phyloP scores from a whole-genome alignment of 2,329 filamentous ascomycete species.

The Passalora sequoiae region DNA sequence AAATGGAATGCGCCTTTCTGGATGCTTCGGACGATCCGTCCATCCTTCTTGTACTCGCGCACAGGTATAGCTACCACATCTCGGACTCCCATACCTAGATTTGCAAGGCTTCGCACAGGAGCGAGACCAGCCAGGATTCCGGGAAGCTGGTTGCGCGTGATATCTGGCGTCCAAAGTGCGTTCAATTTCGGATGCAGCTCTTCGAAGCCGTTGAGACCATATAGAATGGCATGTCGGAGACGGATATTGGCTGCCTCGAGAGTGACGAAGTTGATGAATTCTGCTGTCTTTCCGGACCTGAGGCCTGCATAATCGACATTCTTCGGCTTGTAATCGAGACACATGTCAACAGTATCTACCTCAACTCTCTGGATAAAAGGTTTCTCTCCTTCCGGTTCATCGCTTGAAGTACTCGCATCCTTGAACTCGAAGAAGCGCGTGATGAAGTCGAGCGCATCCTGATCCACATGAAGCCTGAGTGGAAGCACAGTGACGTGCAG shows the following conservation, averaged over 20 bases:
- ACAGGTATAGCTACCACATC: slow-evolving; percentile 87
- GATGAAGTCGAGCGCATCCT: slow-evolving; percentile 95
- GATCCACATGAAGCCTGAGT: slow-evolving; percentile 86
- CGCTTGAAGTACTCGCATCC: slow-evolving; percentile 58
- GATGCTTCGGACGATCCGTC: slow-evolving; percentile 83
- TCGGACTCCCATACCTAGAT: slow-evolving; percentile 79
- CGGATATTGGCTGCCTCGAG: slow-evolving; percentile 84
- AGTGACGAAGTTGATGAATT: slow-evolving; percentile 98
- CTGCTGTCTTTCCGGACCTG: slow-evolving; percentile 86
- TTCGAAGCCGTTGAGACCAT: slow-evolving; percentile 87
- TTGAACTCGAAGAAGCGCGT: slow-evolving; percentile 98
- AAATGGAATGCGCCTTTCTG: slow-evolving; percentile 87
- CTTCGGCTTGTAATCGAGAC: slow-evolving; percentile 96
- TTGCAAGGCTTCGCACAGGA: slow-evolving; percentile 83
- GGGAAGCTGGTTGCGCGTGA: slow-evolving; percentile 82
- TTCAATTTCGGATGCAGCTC: slow-evolving; percentile 84
- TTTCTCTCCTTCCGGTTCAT: slow-evolving; percentile 48
- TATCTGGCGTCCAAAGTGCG: slow-evolving; percentile 93
- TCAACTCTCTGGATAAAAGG: slow-evolving; percentile 83
- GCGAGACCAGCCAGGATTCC: slow-evolving; percentile 83
- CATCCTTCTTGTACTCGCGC: slow-evolving; percentile 89
- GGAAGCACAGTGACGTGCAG: slow-evolving; percentile 66
- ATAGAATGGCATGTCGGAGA: slow-evolving; percentile 83
- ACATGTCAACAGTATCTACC: slow-evolving; percentile 74
- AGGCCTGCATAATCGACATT: slow-evolving; percentile 93